phyloP scores from a whole-genome alignment of 2,329 filamentous ascomycete species.

The Trichophyton verrucosum region DNA sequence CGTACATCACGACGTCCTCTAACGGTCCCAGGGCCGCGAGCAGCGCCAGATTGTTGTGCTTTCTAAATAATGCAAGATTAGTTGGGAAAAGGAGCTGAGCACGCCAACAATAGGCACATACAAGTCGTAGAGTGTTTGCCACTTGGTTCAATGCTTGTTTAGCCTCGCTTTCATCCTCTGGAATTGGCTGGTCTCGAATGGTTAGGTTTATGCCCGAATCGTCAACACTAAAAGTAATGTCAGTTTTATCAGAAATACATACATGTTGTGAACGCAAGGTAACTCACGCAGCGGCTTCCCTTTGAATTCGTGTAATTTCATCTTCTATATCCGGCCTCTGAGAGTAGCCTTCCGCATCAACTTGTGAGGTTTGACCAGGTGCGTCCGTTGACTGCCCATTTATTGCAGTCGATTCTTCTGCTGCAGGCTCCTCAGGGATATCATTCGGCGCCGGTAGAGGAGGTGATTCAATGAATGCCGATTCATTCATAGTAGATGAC shows the following conservation, averaged over 20 bases:
- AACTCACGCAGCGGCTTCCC: slow-evolving; percentile 29
- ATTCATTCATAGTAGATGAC: slow-evolving; percentile 6
- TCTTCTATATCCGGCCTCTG: slow-evolving; percentile 31
- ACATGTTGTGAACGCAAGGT: slow-evolving; percentile 1
- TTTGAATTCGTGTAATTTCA: slow-evolving; percentile 34
- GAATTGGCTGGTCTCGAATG: slow-evolving; percentile 38
- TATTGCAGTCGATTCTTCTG: background rate
- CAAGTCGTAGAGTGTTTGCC: slow-evolving; percentile 37
- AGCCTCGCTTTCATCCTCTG: slow-evolving; percentile 39
- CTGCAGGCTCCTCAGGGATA: slow-evolving; percentile 3
- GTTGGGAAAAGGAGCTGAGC: background rate
- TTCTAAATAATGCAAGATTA: slow-evolving; percentile 22
- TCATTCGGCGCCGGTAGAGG: background rate
- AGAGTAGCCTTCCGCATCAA: slow-evolving; percentile 32
- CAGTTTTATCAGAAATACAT: background rate
- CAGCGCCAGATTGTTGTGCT: slow-evolving; percentile 42
- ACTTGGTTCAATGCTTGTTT: slow-evolving; percentile 37
- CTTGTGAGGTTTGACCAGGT: slow-evolving; percentile 16
- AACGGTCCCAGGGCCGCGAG: slow-evolving; percentile 60
- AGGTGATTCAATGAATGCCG: background rate
- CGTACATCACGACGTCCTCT: slow-evolving; percentile 82
- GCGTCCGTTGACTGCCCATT: background rate
- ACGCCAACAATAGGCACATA: slow-evolving; percentile 17
- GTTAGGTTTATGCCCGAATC: slow-evolving; percentile 36
- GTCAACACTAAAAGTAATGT: slow-evolving; percentile 17